Base-by-base conservation (phyloP, 2,329 filamentous ascomycete genomes). In the Fusarium transvaalense region DNA sequence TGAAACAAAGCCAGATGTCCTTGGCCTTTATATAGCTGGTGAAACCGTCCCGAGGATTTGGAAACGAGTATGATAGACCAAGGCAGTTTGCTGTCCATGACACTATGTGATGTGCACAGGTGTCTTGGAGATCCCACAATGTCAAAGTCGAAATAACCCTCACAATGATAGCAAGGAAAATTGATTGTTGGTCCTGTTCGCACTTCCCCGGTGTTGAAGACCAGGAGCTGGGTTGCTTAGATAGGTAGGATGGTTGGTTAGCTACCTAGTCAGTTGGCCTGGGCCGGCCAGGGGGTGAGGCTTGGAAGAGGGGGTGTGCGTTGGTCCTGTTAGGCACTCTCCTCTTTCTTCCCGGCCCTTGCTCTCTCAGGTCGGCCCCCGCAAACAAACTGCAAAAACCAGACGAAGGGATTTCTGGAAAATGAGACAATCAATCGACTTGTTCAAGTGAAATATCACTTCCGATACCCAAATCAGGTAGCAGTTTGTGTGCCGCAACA, bases 11-110 rank as follows among this genome's bases (percentile, higher is more conserved):
- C 57, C 32, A 64, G 65, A 67, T 57, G 57, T 29, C 51, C 42
- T 55, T 69, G 53, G 58, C 58, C 66, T 57, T 75, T 75, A 75
- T 75, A 75, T 75, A 75, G 64, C 62, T 61, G 69, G 69, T 69
- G 69, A 73, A 48, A 73, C 69, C 61, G 66, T 59, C 63, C 73
- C 71, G 68, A 72, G 71, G 57, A 56, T 64, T 58, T 68, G 72
- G 72, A 53, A 61, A 62, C 57, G 53, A 67, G 52, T 64, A 37
- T 64, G 63, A 63, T 31, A 65, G 70, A 71, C 48, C 64, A 58
- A 74, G 72, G 64, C 67, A 68, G 72, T 74, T 71, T 74, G 60
- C 61, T 67, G 63, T 74, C 71, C 71, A 74, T 74, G 65, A 57
- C 69, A 71, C 63, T 73, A 63, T 71, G 72, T 69, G 64, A 63